A percentile compares a stretch with the other conserved stretches of the same genome.
These are phyloP conservation scores for Favolaschia claudopus DNA, from an alignment of 768 basidiomycete species.

Conservation along the genomic window DNA sequence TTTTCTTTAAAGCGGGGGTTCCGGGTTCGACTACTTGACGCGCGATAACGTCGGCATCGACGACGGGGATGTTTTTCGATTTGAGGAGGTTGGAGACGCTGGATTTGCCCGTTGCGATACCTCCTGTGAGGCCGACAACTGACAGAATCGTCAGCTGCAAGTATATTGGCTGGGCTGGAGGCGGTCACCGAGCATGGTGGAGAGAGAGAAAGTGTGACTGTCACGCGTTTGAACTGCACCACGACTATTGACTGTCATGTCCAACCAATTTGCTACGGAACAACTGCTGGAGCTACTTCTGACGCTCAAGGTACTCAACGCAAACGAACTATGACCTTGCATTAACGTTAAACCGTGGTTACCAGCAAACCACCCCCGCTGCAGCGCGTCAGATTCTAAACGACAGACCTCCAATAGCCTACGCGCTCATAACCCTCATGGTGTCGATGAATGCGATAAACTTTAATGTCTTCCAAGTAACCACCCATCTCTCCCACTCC, in stretches of 20 bases:
- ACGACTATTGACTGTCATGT: slow-evolving; percentile 47
- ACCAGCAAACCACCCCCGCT: slow-evolving; percentile 80
- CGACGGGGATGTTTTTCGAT: slow-evolving; percentile 74
- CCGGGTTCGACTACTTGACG: slow-evolving; percentile 88
- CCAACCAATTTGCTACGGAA: slow-evolving; percentile 63
- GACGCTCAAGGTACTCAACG: slow-evolving; percentile 67
- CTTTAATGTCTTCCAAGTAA: slow-evolving; percentile 77
- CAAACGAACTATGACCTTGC: background rate
- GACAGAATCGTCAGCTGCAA: background rate
- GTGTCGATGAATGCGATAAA: slow-evolving; percentile 79
- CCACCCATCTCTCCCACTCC: background rate
- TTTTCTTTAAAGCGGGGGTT: slow-evolving; percentile 71
- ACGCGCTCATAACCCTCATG: slow-evolving; percentile 80
- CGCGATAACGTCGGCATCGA: slow-evolving; percentile 93
- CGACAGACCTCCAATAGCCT: slow-evolving; percentile 77
- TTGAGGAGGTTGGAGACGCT: slow-evolving; percentile 83
- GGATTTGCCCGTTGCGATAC: slow-evolving; percentile 97
- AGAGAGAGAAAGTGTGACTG: background rate
- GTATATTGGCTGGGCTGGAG: background rate
- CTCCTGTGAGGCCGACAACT: slow-evolving; percentile 97
- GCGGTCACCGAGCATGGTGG: slow-evolving; percentile 24
- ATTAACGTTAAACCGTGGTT: slow-evolving; percentile 4
- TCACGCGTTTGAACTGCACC: background rate
- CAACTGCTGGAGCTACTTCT: slow-evolving; percentile 78
- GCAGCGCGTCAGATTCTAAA: slow-evolving; percentile 75